Percentiles rank a stretch among this genome's conserved stretches.
Evolutionary conservation across 2,329 filamentous ascomycete genomes (phyloP).

Genomic region (Botrytis elliptica): DNA sequence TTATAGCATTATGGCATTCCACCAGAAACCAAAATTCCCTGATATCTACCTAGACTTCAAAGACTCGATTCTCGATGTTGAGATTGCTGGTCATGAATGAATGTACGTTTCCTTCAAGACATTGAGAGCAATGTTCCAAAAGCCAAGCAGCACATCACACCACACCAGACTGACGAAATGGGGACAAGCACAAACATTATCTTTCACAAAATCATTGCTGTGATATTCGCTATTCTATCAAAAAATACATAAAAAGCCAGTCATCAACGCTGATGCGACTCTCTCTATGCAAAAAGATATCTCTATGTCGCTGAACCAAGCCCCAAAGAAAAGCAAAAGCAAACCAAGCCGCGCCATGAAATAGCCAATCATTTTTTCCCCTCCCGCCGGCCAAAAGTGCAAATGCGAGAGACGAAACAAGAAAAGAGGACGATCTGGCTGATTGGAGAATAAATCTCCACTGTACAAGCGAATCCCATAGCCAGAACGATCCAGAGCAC

Average conservation of each 20-base stretch:
- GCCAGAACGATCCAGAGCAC: not conserved
- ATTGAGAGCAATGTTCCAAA: not conserved
- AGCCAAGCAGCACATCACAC: not conserved
- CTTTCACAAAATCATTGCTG: not conserved
- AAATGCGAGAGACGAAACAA: not conserved
- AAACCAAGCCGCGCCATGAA: conserved; percentile 1
- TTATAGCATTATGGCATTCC: not conserved
- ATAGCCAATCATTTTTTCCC: not conserved
- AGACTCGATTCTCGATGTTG: not conserved
- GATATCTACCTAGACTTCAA: not conserved
- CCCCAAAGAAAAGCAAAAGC: not conserved
- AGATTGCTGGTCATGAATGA: not conserved
- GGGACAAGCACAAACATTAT: not conserved
- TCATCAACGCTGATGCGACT: conserved; percentile 1
- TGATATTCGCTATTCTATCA: conserved; percentile 2
- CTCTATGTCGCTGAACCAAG: conserved; percentile 5
- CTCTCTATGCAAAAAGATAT: conserved; percentile 6
- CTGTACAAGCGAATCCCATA: not conserved
- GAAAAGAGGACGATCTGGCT: not conserved
- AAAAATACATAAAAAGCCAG: not conserved
- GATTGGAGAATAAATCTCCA: not conserved
- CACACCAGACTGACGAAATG: not conserved
- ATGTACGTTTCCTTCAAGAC: not conserved
- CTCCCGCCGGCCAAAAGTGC: not conserved
- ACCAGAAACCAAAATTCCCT: rapidly evolving